Evolutionary conservation across 2,329 filamentous ascomycete species (phyloP).

Genomic region (Trichoderma oligosporum): DNA sequence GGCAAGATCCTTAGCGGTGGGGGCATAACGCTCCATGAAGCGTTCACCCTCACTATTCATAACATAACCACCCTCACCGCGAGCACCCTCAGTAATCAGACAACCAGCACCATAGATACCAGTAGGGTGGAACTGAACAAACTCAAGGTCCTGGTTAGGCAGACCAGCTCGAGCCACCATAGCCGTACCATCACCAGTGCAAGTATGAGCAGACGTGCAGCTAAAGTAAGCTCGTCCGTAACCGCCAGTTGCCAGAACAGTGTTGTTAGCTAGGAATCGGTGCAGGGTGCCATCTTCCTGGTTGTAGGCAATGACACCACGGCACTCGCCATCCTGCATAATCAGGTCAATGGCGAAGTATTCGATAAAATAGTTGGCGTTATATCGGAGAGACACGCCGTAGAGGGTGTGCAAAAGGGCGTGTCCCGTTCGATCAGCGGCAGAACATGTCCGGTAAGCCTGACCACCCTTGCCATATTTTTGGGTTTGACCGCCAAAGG

Average conservation of each 20-base stretch:
- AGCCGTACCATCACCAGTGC: constrained; percentile 98
- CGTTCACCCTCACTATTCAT: constrained; percentile 97
- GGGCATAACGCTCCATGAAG: constrained; percentile 99
- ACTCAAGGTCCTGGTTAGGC: constrained; percentile 98
- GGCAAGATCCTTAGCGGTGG: constrained; percentile 95
- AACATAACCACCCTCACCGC: constrained; percentile 96
- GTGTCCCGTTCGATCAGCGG: constrained; percentile 94
- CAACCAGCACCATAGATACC: constrained; percentile 98
- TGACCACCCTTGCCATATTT: constrained; percentile 95
- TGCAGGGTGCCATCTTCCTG: constrained; percentile 98
- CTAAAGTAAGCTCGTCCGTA: constrained; percentile 98
- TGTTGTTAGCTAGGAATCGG: constrained; percentile 95
- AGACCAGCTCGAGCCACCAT: constrained; percentile 98
- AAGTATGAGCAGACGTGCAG: constrained; percentile 96
- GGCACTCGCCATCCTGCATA: constrained; percentile 96
- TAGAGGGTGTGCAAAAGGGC: constrained; percentile 98
- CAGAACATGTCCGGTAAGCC: constrained; percentile 95
- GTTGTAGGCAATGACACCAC: constrained; percentile 95
- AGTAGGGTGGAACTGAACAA: constrained; percentile 98
- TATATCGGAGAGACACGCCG: constrained; percentile 92
- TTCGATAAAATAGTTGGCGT: constrained; percentile 99
- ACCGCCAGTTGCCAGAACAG: constrained; percentile 91
- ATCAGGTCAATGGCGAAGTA: constrained; percentile 96
- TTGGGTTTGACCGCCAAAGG: constrained; percentile 95
- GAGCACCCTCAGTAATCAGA: constrained; percentile 95